Evolutionary conservation across 148 eudicot species (phyloP), one percentile per base, ranked within the genome.

Genomic region (Suaeda aralocaspica): DNA sequence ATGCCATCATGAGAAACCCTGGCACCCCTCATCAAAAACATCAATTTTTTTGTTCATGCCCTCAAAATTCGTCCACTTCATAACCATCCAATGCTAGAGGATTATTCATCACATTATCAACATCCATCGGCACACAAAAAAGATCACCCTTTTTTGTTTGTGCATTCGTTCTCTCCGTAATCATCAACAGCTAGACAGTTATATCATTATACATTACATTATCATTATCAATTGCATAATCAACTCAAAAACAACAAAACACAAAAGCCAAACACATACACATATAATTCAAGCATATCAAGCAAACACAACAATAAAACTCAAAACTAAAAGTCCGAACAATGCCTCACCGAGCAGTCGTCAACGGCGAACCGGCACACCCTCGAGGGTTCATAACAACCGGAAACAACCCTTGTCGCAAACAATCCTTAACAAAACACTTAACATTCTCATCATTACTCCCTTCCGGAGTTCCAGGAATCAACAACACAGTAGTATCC

Each of bases 371-470:
- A 51, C 85, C 92, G 28, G 93, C 91, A 70, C 97, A 94, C 0
- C 99, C 99, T 64, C 99, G 78, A 12, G 99, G 99, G 68, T 94
- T 94, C 86, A 94, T 82, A 45, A 94, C 97, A 51, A 94, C 81
- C 7, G 99, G 99, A 78, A 94, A 94, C 68, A 82, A 73, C 19
- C 99, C 99, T 41, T 79, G 75, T 63, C 72, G 86, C 83, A 91
- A 69, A 55, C 91, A 87, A 49, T 86, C 91, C 62, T 30, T 42
- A 45, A 84, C 99, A 72, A 94, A 87, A 16, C 55, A 71, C 77
- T 68, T 77, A 1, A 91, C 75, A 66, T 72, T 72, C 41, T 28
- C 68, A 33, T 84, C 97, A 85, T 72, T 68, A 74, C 99, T 94
- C 72, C 99, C 99, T 42, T 87, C 72, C 0, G 85, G 67, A 19